phyloP scores from a whole-genome alignment of 225 moss, liverwort and hornwort genomes.

The Lunularia cruciata region DNA sequence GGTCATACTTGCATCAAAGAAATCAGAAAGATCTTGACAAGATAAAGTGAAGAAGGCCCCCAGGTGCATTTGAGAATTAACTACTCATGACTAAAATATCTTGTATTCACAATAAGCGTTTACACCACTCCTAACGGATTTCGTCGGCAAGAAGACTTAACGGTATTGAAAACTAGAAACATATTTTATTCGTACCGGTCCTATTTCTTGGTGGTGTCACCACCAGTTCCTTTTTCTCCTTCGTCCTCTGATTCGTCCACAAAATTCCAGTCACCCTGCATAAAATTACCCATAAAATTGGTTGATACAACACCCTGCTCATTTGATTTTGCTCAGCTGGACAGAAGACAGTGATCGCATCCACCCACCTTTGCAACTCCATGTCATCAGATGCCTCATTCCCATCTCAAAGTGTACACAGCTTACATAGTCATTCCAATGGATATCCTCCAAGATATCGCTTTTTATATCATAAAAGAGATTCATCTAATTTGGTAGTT shows the following conservation, averaged over 20 bases:
- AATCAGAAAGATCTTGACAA: no score
- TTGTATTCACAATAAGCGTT: background rate
- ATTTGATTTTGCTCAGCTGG: background rate
- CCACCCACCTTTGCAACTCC: background rate
- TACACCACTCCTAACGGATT: background rate
- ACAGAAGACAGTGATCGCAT: background rate
- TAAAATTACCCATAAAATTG: background rate
- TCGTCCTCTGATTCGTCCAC: constrained; percentile 23
- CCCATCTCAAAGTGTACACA: background rate
- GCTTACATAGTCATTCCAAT: background rate
- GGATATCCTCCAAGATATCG: background rate
- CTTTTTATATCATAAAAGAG: no score
- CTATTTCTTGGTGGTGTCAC: constrained; percentile 13
- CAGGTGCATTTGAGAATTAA: no score
- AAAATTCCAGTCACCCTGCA: constrained; percentile 36
- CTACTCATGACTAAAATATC: no score
- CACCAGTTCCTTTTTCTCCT: constrained; percentile 15
- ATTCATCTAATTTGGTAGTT: background rate
- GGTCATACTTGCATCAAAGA: background rate
- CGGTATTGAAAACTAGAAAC: no score
- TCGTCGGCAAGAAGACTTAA: background rate
- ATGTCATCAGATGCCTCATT: no score
- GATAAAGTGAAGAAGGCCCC: no score
- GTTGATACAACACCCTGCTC: background rate
- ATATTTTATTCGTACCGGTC: background rate